Evolutionary conservation across 2,329 filamentous ascomycete genomes (phyloP).

Genomic region (Colletotrichum lupini): DNA sequence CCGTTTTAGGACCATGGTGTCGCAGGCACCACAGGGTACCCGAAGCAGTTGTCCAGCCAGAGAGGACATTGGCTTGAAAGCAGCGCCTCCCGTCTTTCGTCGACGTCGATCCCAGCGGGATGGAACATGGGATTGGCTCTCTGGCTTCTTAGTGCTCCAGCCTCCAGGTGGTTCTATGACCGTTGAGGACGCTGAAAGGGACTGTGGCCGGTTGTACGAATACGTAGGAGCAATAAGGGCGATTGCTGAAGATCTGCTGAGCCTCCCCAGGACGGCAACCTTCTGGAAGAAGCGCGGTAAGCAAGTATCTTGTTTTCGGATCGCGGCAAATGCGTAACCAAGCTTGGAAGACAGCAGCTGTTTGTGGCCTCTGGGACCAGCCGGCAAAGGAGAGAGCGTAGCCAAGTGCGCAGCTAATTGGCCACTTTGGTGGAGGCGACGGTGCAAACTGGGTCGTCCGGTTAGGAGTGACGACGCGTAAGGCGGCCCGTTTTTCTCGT

Average conservation of each 20-base stretch:
- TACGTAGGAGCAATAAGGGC: neutral
- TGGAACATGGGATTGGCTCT: neutral
- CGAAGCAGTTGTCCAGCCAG: conserved; percentile 7
- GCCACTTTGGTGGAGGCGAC: neutral
- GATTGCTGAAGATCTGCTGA: conserved; percentile 14
- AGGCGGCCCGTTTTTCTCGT: conserved; percentile 26
- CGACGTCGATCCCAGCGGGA: conserved; percentile 5
- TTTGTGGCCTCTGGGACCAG: neutral
- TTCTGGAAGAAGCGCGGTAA: conserved; percentile 8
- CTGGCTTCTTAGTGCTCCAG: conserved; percentile 1
- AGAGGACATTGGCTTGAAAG: neutral
- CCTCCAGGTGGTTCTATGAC: neutral
- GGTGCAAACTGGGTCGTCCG: neutral
- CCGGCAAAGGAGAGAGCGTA: neutral
- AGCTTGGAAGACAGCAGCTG: neutral
- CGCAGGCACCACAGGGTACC: conserved; percentile 10
- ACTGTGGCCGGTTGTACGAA: neutral
- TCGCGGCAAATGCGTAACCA: neutral
- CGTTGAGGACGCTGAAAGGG: neutral
- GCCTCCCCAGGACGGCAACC: neutral
- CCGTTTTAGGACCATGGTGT: conserved; percentile 5
- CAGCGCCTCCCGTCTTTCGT: neutral
- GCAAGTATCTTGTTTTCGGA: neutral
- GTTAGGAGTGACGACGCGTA: conserved; percentile 27
- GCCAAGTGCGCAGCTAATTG: neutral